Percentiles rank a stretch among this genome's conserved stretches.
phyloP scores from a whole-genome alignment of 495 filamentous ascomycete species.

The Xylaria acuta region DNA sequence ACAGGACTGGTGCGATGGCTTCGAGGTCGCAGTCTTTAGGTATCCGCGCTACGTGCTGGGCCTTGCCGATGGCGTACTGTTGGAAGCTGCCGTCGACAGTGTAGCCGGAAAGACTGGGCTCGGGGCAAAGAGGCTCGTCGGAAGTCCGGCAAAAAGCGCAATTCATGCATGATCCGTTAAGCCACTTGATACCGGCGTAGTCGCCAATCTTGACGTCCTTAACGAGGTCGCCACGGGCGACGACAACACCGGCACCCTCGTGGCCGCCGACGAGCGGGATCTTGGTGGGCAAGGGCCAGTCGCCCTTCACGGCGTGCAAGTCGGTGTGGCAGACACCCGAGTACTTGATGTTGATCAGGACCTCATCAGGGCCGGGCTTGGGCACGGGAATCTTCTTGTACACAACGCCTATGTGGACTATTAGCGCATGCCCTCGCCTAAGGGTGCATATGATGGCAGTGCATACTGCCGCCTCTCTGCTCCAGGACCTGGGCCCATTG shows the following conservation, averaged over 20 bases:
- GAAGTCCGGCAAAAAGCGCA: constrained; percentile 81
- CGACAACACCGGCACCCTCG: constrained; percentile 87
- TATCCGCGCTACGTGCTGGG: constrained; percentile 78
- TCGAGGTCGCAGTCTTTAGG: constrained; percentile 78
- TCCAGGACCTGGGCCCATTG: constrained; percentile 92
- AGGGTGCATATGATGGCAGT: not conserved
- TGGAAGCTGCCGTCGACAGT: constrained; percentile 94
- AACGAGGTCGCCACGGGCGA: constrained; percentile 76
- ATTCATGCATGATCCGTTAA: constrained; percentile 79
- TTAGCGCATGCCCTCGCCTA: constrained; percentile 27
- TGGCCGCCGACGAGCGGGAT: constrained; percentile 91
- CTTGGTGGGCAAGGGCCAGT: constrained; percentile 84
- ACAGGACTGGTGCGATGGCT: constrained; percentile 80
- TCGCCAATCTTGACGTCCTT: constrained; percentile 78
- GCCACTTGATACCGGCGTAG: constrained; percentile 87
- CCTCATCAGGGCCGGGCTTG: constrained; percentile 82
- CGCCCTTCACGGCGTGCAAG: constrained; percentile 82
- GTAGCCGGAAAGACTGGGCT: constrained; percentile 81
- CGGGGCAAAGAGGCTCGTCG: constrained; percentile 70
- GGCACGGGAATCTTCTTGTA: constrained; percentile 86
- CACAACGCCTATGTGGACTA: constrained; percentile 54
- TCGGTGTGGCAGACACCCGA: constrained; percentile 94
- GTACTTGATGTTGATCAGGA: constrained; percentile 90
- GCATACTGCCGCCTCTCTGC: constrained; percentile 70
- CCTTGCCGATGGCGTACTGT: constrained; percentile 88